Base-by-base conservation (phyloP, 2,329 filamentous ascomycete genomes). In the Exophiala aquamarina region DNA sequence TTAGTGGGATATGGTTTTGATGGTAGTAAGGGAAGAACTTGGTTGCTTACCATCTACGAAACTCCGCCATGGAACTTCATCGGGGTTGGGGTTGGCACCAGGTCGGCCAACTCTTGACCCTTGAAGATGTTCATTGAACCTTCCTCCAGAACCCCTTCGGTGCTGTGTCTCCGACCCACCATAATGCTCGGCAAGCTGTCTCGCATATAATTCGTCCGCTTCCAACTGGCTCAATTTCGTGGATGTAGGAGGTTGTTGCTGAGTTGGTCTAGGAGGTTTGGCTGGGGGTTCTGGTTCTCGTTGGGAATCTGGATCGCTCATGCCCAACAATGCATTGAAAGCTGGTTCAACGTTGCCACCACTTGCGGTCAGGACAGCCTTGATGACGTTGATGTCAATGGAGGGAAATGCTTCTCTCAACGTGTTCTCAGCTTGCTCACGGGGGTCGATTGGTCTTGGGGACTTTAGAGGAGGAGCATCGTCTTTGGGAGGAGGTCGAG, bases 351-450 rank as follows among this genome's bases (percentile, higher is more conserved):
- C 84, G 61, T 86, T 83, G 50, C 91, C 92, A 49, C 84, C 79
- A 66, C 93, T 97, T 11, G 93, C 93, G 18, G 81, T 78, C 55
- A 98, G 72, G 1, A 98, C 87, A 21, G 93, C 93, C 68, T 85
- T 95, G 67, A 98, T 81, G 37, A 98, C 86, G 35, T 82, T 68
- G 6, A 72, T 66, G 44, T 98, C 93, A 51, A 96, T 87, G 45
- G 74, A 79, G 0, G 93, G 93, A 61, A 98, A 98, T 0, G 93
- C 93, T 68, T 98, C 93, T 66, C 89, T 92, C 46, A 98, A 76
- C 3, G 90, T 96, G 60, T 82, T 81, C 69, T 92, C 86, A 38
- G 89, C 90, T 72, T 95, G 87, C 68, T 95, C 85, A 51, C 85
- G 79, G 54, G 93, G 86, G 55, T 82, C 88, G 61, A 89, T 63